Evolutionary conservation across 768 basidiomycete genomes (phyloP), one percentile per base, ranked within the genome.

Genomic region (Leccinum disarticulatum): DNA sequence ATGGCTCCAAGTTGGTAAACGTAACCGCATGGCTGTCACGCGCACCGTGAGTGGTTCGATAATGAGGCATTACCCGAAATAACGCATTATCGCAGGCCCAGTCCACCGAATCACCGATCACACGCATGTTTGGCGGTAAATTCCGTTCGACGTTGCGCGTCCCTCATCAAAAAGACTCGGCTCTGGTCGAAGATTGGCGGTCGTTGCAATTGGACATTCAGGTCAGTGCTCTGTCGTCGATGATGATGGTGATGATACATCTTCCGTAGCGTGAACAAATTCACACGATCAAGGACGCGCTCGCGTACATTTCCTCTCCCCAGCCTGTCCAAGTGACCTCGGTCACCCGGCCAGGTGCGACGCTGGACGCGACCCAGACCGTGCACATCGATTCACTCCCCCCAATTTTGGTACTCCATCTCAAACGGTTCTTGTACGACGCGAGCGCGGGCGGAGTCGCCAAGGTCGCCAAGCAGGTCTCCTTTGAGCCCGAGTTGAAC

Each of bases 1-100:
- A 1, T 98, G 96, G 96, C 73, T 90, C 27, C 95, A 99, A 75
- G 95, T 99, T 1, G 95, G 95, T 28, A 91, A 87, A 74, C 87
- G 86, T 10, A 43, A 97, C 68, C 83, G 87, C 66, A 83, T 80
- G 35, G 85, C 91, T 17, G 78, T 91, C 53, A 95, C 94, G 2
- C 79, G 95, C 57, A 88, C 87, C 47, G 91, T 93, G 64, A 57
- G 88, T 81, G 6, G 6, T 28, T 48, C 48, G 50, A 59, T 46
- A 53, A 58, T 30, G 38, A 53, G 36, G 25, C 31, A 63, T 28
- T 8, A 25, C 62, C 14, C 14, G 47, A 15, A 19, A 43, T 43
- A 43, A 43, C 41, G n/a, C n/a, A 5, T 19, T 10, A n/a, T 19
- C 41, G 41, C 10, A 70, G 96, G 86, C 85, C 49, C 93, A 90